Percentiles rank a stretch among this genome's conserved stretches.
Evolutionary conservation across 768 basidiomycete genomes (phyloP).

Genomic region (Lactifluus subvellereus): DNA sequence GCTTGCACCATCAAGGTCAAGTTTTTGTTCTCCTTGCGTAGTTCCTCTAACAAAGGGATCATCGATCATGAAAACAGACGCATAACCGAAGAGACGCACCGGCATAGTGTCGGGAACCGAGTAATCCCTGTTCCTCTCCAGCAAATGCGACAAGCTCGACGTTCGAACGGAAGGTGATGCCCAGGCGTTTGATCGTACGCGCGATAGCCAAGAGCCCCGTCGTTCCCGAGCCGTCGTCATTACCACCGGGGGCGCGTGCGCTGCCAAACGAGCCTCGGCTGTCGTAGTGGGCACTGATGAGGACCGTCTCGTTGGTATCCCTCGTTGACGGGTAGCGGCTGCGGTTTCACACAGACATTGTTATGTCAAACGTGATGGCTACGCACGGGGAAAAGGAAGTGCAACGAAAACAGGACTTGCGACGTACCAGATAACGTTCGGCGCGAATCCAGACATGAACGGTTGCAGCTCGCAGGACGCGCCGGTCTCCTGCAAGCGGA

Average conservation of each 20-base stretch:
- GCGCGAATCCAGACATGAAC: slow-evolving; percentile 71
- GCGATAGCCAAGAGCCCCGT: slow-evolving; percentile 77
- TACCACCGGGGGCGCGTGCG: slow-evolving; percentile 57
- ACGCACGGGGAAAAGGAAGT: neutral
- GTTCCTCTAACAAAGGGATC: slow-evolving; percentile 39
- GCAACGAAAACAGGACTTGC: neutral
- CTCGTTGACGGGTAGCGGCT: slow-evolving; percentile 55
- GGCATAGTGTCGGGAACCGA: slow-evolving; percentile 75
- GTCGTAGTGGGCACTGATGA: slow-evolving; percentile 87
- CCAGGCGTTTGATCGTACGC: slow-evolving; percentile 58
- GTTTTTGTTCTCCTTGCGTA: slow-evolving; percentile 54
- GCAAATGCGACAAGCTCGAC: slow-evolving; percentile 82
- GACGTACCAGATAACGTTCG: slow-evolving; percentile 78
- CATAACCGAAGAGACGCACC: slow-evolving; percentile 41
- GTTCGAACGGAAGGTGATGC: slow-evolving; percentile 64
- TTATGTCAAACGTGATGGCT: neutral
- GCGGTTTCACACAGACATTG: neutral
- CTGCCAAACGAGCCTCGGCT: slow-evolving; percentile 85
- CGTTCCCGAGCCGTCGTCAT: slow-evolving; percentile 61
- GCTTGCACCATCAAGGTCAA: slow-evolving; percentile 84
- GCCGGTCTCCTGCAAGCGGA: slow-evolving; percentile 65
- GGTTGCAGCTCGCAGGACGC: slow-evolving; percentile 61
- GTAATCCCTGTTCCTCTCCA: slow-evolving; percentile 87
- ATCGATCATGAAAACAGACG: neutral
- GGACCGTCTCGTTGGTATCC: slow-evolving; percentile 56